A percentile compares a stretch with the other conserved stretches of the same genome.
Conservation (phyloP, 1,284 basidiomycete species). For the Lentinula novae-zelandiae region DNA sequence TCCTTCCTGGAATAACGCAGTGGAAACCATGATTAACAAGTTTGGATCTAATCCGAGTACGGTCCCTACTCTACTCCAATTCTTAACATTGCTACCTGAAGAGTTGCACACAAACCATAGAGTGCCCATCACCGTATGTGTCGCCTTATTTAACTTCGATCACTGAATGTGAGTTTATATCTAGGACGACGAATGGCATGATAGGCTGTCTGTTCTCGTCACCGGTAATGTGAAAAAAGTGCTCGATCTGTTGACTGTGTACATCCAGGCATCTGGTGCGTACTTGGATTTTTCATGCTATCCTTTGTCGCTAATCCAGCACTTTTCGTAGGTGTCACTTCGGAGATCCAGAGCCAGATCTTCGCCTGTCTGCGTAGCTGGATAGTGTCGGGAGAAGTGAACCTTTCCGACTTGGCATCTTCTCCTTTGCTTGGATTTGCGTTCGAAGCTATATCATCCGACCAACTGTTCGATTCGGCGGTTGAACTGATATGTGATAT, state of each 20-base stretch:
- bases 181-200: slow-evolving; percentile 79
- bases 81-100: slow-evolving; percentile 90
- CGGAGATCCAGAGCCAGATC: slow-evolving; percentile 79
- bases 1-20: slow-evolving; percentile 82
- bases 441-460: slow-evolving; percentile 82
- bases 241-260: slow-evolving; percentile 81
- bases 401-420: slow-evolving; percentile 60
- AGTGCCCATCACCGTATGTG: slow-evolving; percentile 82
- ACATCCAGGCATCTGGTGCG: slow-evolving; percentile 85
- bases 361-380: slow-evolving; percentile 87
- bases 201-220: slow-evolving; percentile 64
- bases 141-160: slow-evolving; percentile 15
- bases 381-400: slow-evolving; percentile 86
- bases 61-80: slow-evolving; percentile 85
- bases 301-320: slow-evolving; percentile 5
- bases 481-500: slow-evolving; percentile 92
- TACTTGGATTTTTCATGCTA: background rate
- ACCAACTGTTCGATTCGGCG: slow-evolving; percentile 88
- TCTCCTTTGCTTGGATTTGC: slow-evolving; percentile 83
- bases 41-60: slow-evolving; percentile 85
- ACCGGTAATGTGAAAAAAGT: slow-evolving; percentile 74
- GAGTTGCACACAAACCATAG: slow-evolving; percentile 84
- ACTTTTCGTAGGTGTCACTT: slow-evolving; percentile 67
- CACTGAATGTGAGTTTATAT: background rate
- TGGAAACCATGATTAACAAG: slow-evolving; percentile 79